Evolutionary conservation across 371 early-diverging fungal species (phyloP).

Genomic region (Coemansia sp.): DNA sequence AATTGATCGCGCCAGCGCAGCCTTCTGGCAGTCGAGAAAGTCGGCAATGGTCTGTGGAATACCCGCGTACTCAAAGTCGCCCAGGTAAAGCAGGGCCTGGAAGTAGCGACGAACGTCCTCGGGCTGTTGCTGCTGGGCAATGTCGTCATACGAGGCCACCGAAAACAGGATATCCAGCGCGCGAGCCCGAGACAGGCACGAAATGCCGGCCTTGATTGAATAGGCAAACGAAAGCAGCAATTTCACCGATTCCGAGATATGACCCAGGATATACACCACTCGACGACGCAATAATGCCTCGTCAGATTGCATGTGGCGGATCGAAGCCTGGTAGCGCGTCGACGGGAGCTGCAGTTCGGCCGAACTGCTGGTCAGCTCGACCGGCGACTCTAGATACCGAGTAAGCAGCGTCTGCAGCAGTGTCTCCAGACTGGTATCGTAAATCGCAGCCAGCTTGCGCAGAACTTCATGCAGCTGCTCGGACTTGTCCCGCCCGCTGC

Average conservation of each 20-base stretch:
- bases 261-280: slow-evolving; percentile 50
- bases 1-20: slow-evolving; percentile 58
- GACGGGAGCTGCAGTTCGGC: slow-evolving; percentile 53
- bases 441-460: slow-evolving; percentile 37
- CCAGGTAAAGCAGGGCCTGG: slow-evolving; percentile 57
- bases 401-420: slow-evolving; percentile 36
- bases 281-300: slow-evolving; percentile 49
- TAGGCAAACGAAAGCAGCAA: slow-evolving; percentile 54
- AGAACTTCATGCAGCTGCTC: slow-evolving; percentile 22
- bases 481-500: neutral
- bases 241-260: slow-evolving; percentile 40
- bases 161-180: slow-evolving; percentile 57
- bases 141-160: slow-evolving; percentile 51
- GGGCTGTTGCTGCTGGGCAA: slow-evolving; percentile 43
- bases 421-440: slow-evolving; percentile 41
- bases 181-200: slow-evolving; percentile 54
- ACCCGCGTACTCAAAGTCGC: slow-evolving; percentile 61
- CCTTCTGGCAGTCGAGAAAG: slow-evolving; percentile 58
- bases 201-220: slow-evolving; percentile 30
- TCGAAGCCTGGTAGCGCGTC: slow-evolving; percentile 49
- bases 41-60: slow-evolving; percentile 56
- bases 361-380: slow-evolving; percentile 17
- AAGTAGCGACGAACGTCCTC: slow-evolving; percentile 52
- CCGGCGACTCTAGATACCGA: slow-evolving; percentile 25
- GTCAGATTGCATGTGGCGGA: slow-evolving; percentile 20